Evolutionary conservation across 768 basidiomycete species (phyloP).

Genomic region (Rhodotorula diobovata): DNA sequence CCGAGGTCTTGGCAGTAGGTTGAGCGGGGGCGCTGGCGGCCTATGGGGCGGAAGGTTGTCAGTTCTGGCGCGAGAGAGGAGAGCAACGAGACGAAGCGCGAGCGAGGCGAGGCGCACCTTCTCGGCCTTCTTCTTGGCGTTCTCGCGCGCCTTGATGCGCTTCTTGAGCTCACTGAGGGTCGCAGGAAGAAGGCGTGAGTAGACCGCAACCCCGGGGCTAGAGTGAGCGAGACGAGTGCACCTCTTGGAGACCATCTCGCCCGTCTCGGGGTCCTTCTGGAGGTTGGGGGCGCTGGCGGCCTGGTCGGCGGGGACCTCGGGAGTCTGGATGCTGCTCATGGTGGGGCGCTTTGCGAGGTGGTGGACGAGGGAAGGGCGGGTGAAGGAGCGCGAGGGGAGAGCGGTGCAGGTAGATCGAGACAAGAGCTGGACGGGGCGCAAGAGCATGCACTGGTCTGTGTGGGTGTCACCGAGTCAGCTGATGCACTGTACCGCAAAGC

Average conservation of each 20-base stretch:
- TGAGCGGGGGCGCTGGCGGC: constrained; percentile 48
- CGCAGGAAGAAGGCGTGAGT: constrained; percentile 15
- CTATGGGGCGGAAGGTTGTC: background rate
- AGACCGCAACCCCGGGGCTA: background rate
- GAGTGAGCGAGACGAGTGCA: constrained; percentile 48
- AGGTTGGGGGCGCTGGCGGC: constrained; percentile 38
- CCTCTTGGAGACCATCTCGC: constrained; percentile 97
- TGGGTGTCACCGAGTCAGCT: background rate
- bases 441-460: constrained; percentile 36
- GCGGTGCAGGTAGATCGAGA: constrained; percentile 4
- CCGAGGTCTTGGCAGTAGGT: constrained; percentile 42
- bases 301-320: constrained; percentile 10
- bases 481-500: no score
- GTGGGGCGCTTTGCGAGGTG: background rate
- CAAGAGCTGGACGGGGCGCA: constrained; percentile 23
- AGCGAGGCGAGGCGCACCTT: constrained; percentile 52
- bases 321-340: constrained; percentile 14
- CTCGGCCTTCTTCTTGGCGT: constrained; percentile 68
- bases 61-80: no score
- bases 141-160: constrained; percentile 74
- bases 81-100: background rate
- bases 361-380: background rate
- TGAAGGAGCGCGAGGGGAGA: background rate
- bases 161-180: constrained; percentile 89
- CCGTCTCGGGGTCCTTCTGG: constrained; percentile 62